Conservation (phyloP, 768 basidiomycete species). For the Collybia sordida region DNA sequence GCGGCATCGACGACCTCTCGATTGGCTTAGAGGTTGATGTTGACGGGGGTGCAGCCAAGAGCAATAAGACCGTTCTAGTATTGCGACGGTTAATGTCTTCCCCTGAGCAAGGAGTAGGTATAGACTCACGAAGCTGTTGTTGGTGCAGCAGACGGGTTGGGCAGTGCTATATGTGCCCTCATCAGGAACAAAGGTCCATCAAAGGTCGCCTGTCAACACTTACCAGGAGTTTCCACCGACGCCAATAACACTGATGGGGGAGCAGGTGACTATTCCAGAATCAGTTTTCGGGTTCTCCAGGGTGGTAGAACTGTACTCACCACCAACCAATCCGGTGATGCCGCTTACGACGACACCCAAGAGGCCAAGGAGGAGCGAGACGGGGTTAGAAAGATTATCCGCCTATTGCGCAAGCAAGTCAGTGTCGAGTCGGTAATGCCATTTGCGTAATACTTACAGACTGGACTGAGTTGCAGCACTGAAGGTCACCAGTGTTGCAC, state of each 20-base stretch:
- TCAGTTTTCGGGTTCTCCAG: not conserved
- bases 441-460: conserved; percentile 12
- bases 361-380: conserved; percentile 20
- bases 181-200: not conserved
- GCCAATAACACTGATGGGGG: conserved; percentile 27
- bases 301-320: not conserved
- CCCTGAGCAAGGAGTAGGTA: too few species aligned
- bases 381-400: conserved; percentile 1
- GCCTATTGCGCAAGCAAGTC: conserved; percentile 10
- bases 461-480: conserved; percentile 25
- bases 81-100: too few species aligned
- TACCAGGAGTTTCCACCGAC: conserved; percentile 19
- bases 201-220: not conserved
- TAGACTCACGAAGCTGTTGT: conserved; percentile 23
- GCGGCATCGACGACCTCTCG: conserved; percentile 4
- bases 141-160: conserved; percentile 30
- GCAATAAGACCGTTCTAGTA: not conserved
- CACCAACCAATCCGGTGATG: conserved; percentile 18
- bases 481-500: conserved; percentile 26
- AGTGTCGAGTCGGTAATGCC: not conserved
- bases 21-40: conserved; percentile 4
- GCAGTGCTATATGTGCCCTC: conserved; percentile 11
- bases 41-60: conserved; percentile 6
- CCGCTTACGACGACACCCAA: conserved; percentile 20
- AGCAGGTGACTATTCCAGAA: conserved; percentile 21